Base-by-base conservation (phyloP, 192 early-diverging fungal species). In the Umbelopsis vinacea region DNA sequence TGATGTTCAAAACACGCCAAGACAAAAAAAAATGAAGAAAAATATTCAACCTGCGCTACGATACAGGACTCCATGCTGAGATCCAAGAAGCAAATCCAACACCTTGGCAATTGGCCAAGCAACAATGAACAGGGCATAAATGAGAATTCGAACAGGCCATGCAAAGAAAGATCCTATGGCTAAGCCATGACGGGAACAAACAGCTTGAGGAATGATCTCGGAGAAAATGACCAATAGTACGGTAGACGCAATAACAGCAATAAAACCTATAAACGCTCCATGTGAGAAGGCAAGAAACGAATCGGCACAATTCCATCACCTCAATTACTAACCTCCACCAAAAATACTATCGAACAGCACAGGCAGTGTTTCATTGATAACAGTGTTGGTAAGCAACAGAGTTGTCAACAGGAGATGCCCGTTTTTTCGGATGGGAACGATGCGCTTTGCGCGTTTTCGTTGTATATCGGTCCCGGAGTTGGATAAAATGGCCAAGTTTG, bases 181-280 rank as follows among this genome's bases (percentile, higher is more conserved):
- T 46, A 98, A 85, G 0, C 97, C 96, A 77, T 97, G 89, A 10
- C 92, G 86, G 8, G 95, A 89, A 70, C 95, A 97, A 8, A 97
- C 82, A 11, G 96, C 91, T 72, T 97, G 95, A 22, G 97, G 96
- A 68, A 98, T 92, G 63, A 98, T 94, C 82, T 97, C 96, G 52
- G 94, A 94, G 83, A 96, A 98, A 35, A 98, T 78, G 14, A 98
- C 92, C 55, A 98, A 89, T 19, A 96, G 72, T 0, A 83, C 87
- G 7, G 92, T 97, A 5, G 95, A 97, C 4, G 88, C 85, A 14
- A 98, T 70, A 53, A 98, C 86, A 1, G 96, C 95, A 43, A 88
- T 89, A 63, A 91, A 73, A 0, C 93, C 95, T 53, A 14, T 3
- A 21, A 14, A 43, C 29, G 3, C 11, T 43, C 11, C 40, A 43